Conservation (phyloP, 2,329 filamentous ascomycete genomes). For the Apiospora koreana region DNA sequence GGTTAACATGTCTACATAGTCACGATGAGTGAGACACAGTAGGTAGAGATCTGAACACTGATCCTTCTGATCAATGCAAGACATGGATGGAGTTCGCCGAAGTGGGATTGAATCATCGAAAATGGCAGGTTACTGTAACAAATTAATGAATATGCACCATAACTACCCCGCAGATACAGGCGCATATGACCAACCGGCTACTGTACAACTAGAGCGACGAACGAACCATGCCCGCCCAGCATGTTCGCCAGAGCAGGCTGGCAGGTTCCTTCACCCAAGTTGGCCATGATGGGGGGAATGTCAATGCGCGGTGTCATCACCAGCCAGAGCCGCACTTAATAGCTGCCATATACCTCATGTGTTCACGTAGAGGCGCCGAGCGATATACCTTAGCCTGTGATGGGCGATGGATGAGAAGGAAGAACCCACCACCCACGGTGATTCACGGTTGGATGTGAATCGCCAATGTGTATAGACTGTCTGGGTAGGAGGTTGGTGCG, state of each 20-base stretch:
- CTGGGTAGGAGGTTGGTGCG: neutral
- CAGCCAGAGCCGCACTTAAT: neutral
- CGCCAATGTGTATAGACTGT: neutral
- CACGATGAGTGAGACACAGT: neutral
- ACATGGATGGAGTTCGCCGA: slow-evolving; percentile 3
- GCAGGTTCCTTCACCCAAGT: slow-evolving; percentile 15
- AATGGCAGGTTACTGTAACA: neutral
- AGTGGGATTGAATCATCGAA: neutral
- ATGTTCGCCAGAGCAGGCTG: slow-evolving; percentile 22
- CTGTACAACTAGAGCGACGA: slow-evolving; percentile 10
- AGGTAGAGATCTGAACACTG: neutral
- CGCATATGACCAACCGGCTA: slow-evolving; percentile 34
- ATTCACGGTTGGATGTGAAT: neutral
- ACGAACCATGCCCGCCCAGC: slow-evolving; percentile 27
- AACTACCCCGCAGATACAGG: slow-evolving; percentile 27
- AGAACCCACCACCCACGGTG: neutral
- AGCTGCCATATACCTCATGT: neutral
- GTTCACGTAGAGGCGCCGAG: slow-evolving; percentile 1
- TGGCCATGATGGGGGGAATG: neutral
- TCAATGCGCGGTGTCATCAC: neutral
- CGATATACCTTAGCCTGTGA: neutral
- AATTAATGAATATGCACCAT: neutral
- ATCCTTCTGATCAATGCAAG: neutral
- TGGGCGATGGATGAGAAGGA: neutral
- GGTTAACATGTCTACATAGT: neutral